Percentiles rank a stretch among this genome's conserved stretches.
phyloP scores from a whole-genome alignment of 257 asterid genomes.

The Solanum pinnatisectum region DNA sequence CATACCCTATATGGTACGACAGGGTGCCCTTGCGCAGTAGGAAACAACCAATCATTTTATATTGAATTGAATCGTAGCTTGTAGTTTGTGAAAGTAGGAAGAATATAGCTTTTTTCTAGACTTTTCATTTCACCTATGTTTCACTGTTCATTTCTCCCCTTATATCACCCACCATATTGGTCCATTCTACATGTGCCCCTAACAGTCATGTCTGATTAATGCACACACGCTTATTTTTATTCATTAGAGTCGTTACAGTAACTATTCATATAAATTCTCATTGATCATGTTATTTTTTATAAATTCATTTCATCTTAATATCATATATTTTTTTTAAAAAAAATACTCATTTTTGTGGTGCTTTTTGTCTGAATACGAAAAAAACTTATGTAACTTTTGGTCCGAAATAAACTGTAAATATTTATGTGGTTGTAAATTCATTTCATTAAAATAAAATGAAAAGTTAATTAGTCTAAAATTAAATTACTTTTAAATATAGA shows the following conservation, averaged over 20 bases:
- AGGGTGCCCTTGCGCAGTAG: conserved; percentile 38
- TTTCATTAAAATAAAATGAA: not conserved
- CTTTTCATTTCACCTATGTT: conserved; percentile 36
- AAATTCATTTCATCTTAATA: not conserved
- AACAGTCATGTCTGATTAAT: not conserved
- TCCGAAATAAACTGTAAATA: not conserved
- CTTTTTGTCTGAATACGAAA: no score
- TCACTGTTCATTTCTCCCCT: conserved; percentile 27
- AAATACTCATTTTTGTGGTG: not conserved
- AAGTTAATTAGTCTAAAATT: not conserved
- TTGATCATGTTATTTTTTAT: not conserved
- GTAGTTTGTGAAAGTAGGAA: not conserved
- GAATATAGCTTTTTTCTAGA: not conserved
- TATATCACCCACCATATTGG: not conserved
- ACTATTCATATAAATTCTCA: not conserved
- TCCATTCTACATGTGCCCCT: not conserved
- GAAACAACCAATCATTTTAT: conserved; percentile 24
- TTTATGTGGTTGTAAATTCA: not conserved
- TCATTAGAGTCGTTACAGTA: no score
- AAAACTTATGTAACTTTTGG: not conserved
- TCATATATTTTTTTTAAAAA: not conserved
- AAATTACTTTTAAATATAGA: not conserved
- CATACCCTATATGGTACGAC: conserved; percentile 13
- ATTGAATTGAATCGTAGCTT: not conserved
- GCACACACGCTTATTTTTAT: not conserved